Conservation (phyloP, 1,284 basidiomycete species). For the Melampsora americana region DNA sequence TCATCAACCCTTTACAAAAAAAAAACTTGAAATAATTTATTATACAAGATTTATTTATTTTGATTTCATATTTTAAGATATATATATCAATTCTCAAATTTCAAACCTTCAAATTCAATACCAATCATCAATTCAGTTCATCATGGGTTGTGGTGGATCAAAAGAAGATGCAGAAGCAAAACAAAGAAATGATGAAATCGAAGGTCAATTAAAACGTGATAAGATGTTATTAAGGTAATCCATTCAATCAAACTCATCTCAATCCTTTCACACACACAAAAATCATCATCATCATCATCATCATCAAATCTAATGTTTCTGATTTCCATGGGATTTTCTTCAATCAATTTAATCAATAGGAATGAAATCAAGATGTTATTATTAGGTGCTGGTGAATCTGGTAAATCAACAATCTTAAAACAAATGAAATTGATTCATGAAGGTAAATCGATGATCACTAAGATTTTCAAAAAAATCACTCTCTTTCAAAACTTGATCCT, state of each 20-base stretch:
- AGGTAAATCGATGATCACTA: neutral
- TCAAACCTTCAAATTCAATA: too few species aligned
- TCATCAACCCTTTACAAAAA: too few species aligned
- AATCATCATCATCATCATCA: neutral
- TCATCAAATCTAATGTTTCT: neutral
- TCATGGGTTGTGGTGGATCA: conserved; percentile 30
- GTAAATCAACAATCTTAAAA: conserved; percentile 53
- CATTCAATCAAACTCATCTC: neutral
- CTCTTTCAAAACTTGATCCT: neutral
- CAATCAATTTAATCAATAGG: neutral
- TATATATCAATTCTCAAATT: too few species aligned
- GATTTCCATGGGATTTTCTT: neutral
- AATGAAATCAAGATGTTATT: conserved; percentile 50
- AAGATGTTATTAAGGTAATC: conserved; percentile 71
- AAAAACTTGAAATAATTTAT: too few species aligned
- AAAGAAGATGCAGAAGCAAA: conserved; percentile 28
- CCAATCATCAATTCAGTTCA: neutral
- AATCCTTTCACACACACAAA: neutral
- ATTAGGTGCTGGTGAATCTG: conserved; percentile 53
- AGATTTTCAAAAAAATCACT: neutral
- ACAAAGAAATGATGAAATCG: conserved; percentile 78
- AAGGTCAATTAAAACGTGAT: conserved; percentile 89
- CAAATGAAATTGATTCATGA: conserved; percentile 53
- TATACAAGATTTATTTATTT: too few species aligned
- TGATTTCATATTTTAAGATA: too few species aligned